Conservation (phyloP, 345 rosid genomes). For the Sonneratia caseolaris region DNA sequence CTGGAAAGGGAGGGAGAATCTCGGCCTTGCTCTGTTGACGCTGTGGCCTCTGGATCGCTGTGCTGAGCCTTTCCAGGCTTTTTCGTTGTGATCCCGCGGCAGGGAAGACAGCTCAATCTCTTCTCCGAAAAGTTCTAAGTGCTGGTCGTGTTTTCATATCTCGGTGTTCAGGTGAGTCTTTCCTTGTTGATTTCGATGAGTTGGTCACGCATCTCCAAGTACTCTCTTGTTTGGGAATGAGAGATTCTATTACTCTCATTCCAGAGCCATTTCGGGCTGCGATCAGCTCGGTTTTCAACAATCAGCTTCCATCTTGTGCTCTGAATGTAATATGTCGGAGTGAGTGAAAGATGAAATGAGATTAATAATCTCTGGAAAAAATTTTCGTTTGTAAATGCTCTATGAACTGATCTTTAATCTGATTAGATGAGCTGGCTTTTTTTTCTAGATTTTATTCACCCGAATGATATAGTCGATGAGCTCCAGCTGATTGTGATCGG, state of each 20-base stretch:
- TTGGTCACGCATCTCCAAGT: too few relatives aligned
- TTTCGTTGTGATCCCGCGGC: too few relatives aligned
- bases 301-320: neutral
- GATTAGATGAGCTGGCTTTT: neutral
- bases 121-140: neutral
- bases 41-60: neutral
- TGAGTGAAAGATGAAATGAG: neutral
- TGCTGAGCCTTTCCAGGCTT: neutral
- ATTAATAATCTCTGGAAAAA: neutral
- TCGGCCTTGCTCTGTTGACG: neutral
- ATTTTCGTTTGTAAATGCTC: neutral
- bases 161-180: constrained; percentile 25
- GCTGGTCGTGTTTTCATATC: constrained; percentile 19
- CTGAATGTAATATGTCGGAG: neutral
- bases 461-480: too few relatives aligned
- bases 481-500: neutral
- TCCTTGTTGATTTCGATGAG: constrained; percentile 4
- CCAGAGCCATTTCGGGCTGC: neutral
- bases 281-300: too few relatives aligned
- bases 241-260: neutral
- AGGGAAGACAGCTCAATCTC: too few relatives aligned
- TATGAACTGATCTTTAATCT: neutral
- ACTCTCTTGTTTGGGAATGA: neutral
- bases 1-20: neutral
- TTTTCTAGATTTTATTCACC: too few relatives aligned